Conservation (phyloP, 768 basidiomycete genomes). For the Collybiopsis confluens region DNA sequence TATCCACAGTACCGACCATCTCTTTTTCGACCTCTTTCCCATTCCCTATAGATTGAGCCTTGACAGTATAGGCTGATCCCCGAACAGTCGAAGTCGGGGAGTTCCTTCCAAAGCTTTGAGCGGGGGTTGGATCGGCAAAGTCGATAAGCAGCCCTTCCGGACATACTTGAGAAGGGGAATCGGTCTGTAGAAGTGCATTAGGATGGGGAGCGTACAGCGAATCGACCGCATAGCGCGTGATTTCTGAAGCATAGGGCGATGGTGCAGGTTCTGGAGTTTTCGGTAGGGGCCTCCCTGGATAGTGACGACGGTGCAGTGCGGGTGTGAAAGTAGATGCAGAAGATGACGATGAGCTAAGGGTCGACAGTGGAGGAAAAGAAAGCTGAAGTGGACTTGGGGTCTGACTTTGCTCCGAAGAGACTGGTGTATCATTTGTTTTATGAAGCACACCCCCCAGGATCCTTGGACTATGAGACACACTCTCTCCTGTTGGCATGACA, state of each 20-base stretch:
- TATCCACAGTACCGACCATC: not conserved
- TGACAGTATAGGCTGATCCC: not conserved
- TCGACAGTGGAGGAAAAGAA: not conserved
- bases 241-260: not conserved
- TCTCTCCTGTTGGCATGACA: not conserved
- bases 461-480: not conserved
- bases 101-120: not conserved
- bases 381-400: slow-evolving; percentile 9
- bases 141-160: slow-evolving; percentile 57
- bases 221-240: slow-evolving; percentile 24
- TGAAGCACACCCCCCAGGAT: not conserved
- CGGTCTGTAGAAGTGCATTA: slow-evolving; percentile 9
- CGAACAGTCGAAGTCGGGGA: not conserved
- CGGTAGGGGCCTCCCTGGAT: slow-evolving; percentile 56
- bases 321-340: not conserved
- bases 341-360: not conserved
- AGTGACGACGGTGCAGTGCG: slow-evolving; percentile 36
- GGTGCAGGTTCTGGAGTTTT: slow-evolving; percentile 28
- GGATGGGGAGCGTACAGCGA: slow-evolving; percentile 30
- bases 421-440: not conserved
- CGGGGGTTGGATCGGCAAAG: slow-evolving; percentile 38
- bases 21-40: not conserved
- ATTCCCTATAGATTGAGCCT: not conserved
- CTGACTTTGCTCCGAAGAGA: not conserved
- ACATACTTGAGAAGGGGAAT: slow-evolving; percentile 13